phyloP scores from a whole-genome alignment of 139 green algal genomes.

The Chlorella sp. region DNA sequence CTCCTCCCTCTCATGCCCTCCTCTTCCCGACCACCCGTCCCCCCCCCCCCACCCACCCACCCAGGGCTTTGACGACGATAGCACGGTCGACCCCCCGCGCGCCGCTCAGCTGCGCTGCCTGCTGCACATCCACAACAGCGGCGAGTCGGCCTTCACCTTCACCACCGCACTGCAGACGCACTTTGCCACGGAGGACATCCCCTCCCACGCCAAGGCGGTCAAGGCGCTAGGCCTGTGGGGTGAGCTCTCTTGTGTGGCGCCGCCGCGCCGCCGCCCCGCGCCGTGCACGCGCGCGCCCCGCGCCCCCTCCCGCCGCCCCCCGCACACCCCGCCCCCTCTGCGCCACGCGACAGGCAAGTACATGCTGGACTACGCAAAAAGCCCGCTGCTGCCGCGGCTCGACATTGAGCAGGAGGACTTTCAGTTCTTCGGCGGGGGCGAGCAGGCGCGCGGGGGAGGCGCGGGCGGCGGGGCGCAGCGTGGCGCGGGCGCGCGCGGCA shows the following conservation, averaged over 20 bases:
- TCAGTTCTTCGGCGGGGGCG: conserved; percentile 28
- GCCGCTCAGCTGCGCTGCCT: conserved; percentile 26
- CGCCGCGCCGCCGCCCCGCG: too few species aligned
- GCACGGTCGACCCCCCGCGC: too few species aligned
- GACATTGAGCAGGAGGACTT: conserved; percentile 32
- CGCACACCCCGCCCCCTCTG: neutral
- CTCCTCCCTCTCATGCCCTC: neutral
- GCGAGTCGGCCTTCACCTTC: conserved; percentile 42
- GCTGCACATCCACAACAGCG: conserved; percentile 40
- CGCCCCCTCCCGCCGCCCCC: too few species aligned
- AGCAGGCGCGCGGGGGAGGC: too few species aligned
- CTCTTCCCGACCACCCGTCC: neutral
- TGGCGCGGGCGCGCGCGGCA: too few species aligned
- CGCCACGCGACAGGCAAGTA: conserved; percentile 35
- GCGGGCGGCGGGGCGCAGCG: too few species aligned
- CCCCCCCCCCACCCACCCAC: neutral
- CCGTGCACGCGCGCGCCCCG: too few species aligned
- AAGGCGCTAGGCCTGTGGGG: conserved; percentile 40
- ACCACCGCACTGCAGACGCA: conserved; percentile 36
- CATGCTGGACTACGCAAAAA: conserved; percentile 24
- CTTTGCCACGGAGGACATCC: conserved; percentile 31
- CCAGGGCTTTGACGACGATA: too few species aligned
- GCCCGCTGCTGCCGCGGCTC: conserved; percentile 27
- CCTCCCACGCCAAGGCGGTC: conserved; percentile 5
- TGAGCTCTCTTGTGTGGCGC: neutral